Conservation (phyloP, 768 basidiomycete species). For the Lentinula sp. region DNA sequence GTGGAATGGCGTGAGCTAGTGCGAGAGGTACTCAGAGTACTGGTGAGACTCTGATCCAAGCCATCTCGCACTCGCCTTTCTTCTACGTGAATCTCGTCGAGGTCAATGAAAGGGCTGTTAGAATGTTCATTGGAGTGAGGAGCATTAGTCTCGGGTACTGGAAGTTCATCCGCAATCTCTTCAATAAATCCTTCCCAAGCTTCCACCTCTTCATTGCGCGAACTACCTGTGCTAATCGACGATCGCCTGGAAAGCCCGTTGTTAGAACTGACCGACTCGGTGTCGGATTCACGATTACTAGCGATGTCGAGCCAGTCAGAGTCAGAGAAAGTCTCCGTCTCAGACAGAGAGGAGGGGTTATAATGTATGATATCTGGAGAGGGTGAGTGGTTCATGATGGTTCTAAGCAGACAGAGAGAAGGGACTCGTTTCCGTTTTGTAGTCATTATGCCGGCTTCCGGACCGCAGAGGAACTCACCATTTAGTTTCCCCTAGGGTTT, state of each 20-base stretch:
- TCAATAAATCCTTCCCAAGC: conserved; percentile 77
- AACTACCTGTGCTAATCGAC: conserved; percentile 64
- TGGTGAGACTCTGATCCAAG: conserved; percentile 77
- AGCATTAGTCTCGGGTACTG: conserved; percentile 11
- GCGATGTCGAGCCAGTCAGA: conserved; percentile 82
- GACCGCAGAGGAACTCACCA: neutral
- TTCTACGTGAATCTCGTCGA: conserved; percentile 40
- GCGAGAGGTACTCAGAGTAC: conserved; percentile 71
- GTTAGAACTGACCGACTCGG: conserved; percentile 59
- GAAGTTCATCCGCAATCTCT: conserved; percentile 40
- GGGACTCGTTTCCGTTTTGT: conserved; percentile 2
- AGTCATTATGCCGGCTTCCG: conserved; percentile 3
- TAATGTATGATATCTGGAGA: conserved; percentile 22
- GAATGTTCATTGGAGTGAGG: conserved; percentile 12
- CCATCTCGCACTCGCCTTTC: conserved; percentile 68
- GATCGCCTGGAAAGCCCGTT: conserved; percentile 64
- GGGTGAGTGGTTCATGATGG: conserved; percentile 22
- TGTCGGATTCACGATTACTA: conserved; percentile 60
- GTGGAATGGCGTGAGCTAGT: conserved; percentile 43
- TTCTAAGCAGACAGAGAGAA: conserved; percentile 20
- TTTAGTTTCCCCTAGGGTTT: neutral
- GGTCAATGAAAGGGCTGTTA: conserved; percentile 11
- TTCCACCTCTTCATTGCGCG: conserved; percentile 62
- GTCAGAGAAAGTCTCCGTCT: conserved; percentile 65
- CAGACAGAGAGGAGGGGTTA: conserved; percentile 44